These are phyloP conservation scores for Puccinia polysora DNA, from an alignment of 1,284 basidiomycete species.

Conservation along the genomic window DNA sequence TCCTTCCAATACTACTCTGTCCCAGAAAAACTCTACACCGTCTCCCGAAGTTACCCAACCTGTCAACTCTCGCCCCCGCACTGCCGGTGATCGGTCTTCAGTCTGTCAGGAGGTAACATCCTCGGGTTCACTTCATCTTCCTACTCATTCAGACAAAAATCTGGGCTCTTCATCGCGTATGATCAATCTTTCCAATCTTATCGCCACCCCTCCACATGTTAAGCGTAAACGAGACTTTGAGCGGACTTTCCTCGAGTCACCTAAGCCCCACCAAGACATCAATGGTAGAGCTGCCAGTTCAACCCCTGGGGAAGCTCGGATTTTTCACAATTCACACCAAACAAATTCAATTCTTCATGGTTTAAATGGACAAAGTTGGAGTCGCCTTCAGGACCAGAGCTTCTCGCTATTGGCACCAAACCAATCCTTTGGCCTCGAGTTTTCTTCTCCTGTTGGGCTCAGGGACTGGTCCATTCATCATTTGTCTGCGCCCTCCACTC, in stretches of 20 bases:
- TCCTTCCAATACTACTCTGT: slow-evolving; percentile 23
- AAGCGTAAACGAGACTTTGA: slow-evolving; percentile 7
- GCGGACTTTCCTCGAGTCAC: slow-evolving; percentile 18
- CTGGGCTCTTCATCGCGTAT: background rate
- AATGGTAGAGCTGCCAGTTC: background rate
- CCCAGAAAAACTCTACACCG: background rate
- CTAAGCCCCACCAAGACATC: background rate
- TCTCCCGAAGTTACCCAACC: background rate
- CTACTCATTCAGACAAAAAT: too few relatives aligned
- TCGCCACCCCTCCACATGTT: slow-evolving; percentile 5
- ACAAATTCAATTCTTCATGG: slow-evolving; percentile 3
- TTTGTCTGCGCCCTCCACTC: background rate
- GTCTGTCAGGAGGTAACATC: background rate
- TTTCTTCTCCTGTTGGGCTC: slow-evolving; percentile 22
- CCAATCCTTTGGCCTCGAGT: slow-evolving; percentile 20
- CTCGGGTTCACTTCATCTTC: too few relatives aligned
- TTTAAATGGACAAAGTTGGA: slow-evolving; percentile 23
- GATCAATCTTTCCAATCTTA: background rate
- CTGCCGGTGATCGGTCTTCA: background rate
- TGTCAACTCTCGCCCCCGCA: background rate
- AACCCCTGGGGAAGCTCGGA: slow-evolving; percentile 18
- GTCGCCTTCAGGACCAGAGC: slow-evolving; percentile 8
- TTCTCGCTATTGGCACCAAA: slow-evolving; percentile 1
- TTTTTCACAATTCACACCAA: slow-evolving; percentile 9
- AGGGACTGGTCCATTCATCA: slow-evolving; percentile 27